A percentile compares a stretch with the other conserved stretches of the same genome.
phyloP scores from a whole-genome alignment of 83 land plant species.

The Thuja plicata region DNA sequence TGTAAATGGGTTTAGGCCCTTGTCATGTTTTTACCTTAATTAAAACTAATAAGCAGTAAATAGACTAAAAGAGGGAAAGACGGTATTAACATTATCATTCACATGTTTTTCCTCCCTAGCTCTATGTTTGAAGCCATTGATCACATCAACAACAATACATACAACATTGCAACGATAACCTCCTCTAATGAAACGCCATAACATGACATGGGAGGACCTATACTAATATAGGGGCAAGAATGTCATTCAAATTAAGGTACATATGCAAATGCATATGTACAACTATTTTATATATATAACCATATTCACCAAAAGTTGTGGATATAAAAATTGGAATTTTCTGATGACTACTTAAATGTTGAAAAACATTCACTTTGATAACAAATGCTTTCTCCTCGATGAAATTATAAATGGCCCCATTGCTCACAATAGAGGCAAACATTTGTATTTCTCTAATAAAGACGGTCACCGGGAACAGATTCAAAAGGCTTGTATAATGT shows the following conservation, averaged over 20 bases:
- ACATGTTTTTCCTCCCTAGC: neutral
- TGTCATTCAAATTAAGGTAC: too few relatives aligned
- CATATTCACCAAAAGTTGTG: too few relatives aligned
- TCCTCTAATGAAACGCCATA: neutral
- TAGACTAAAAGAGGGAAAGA: neutral
- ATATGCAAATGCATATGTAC: too few relatives aligned
- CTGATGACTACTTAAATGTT: too few relatives aligned
- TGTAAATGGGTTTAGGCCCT: too few relatives aligned
- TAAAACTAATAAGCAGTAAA: too few relatives aligned
- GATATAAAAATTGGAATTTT: too few relatives aligned
- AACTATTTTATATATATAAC: too few relatives aligned
- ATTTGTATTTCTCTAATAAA: too few relatives aligned
- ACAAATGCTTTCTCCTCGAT: neutral
- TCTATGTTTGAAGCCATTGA: neutral
- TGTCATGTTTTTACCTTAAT: too few relatives aligned
- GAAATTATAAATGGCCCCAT: neutral
- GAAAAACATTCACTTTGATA: neutral
- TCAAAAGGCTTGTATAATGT: neutral
- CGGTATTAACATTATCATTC: neutral
- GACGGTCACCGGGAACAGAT: neutral
- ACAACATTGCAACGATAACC: neutral
- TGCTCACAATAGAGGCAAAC: neutral
- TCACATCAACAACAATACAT: neutral
- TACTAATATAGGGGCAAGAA: too few relatives aligned
- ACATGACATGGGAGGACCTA: too few relatives aligned